phyloP scores from a whole-genome alignment of 345 rosid genomes.

The Leavenworthia alabamica region DNA sequence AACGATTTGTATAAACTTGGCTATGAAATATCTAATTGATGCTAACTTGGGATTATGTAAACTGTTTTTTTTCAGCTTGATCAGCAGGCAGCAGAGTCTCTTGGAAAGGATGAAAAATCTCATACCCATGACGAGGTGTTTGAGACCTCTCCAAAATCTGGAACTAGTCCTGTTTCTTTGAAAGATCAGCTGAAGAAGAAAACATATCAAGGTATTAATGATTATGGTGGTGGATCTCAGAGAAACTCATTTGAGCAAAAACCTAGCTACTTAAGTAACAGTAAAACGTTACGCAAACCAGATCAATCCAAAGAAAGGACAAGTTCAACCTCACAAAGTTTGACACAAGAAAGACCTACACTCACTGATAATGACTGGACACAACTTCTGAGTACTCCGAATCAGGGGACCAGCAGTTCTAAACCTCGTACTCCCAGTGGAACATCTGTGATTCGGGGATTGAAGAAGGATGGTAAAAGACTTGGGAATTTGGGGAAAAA shows the following conservation, averaged over 20 bases:
- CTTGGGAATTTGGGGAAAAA: slow-evolving; percentile 37
- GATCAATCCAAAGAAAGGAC: slow-evolving; percentile 33
- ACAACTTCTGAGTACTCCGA: slow-evolving; percentile 55
- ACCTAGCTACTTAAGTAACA: slow-evolving; percentile 17
- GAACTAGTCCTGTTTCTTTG: slow-evolving; percentile 55
- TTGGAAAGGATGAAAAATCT: slow-evolving; percentile 59
- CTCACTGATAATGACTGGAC: slow-evolving; percentile 91
- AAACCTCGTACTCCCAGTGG: slow-evolving; percentile 36
- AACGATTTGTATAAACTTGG: background rate
- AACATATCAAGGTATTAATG: slow-evolving; percentile 34
- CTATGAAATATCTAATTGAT: background rate
- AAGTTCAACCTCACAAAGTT: slow-evolving; percentile 9
- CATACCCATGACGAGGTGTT: slow-evolving; percentile 46
- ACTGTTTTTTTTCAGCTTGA: slow-evolving; percentile 56
- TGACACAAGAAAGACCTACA: slow-evolving; percentile 36
- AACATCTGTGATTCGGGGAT: slow-evolving; percentile 36
- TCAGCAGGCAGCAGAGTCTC: slow-evolving; percentile 92
- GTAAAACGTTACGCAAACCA: slow-evolving; percentile 6
- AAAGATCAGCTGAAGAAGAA: slow-evolving; percentile 83
- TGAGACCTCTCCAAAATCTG: slow-evolving; percentile 39
- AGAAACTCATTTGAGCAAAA: slow-evolving; percentile 35
- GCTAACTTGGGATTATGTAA: slow-evolving; percentile 21
- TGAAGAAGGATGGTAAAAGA: slow-evolving; percentile 48
- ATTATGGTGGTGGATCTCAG: slow-evolving; percentile 38
- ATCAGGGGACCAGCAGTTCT: slow-evolving; percentile 28